Conservation (phyloP, 331 rosid genomes). For the Rosa hybrid region DNA sequence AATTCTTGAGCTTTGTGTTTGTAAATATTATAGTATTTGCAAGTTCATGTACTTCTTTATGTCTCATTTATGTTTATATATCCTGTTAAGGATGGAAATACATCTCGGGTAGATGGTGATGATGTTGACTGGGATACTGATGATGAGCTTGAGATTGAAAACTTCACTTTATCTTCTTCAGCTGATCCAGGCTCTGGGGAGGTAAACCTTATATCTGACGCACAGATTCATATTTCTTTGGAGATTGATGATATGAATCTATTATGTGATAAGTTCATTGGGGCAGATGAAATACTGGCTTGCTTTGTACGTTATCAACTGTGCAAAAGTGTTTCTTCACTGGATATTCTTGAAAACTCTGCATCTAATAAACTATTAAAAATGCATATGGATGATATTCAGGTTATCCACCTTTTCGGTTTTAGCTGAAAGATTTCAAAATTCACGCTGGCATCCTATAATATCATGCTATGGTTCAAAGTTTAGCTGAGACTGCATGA, state of each 20-base stretch:
- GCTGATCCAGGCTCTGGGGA: conserved; percentile 43
- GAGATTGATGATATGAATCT: not conserved
- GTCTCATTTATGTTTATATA: not conserved
- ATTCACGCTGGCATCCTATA: too few species aligned
- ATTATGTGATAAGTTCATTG: not conserved
- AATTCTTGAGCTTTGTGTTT: not conserved
- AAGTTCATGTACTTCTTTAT: conserved; percentile 11
- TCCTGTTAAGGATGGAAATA: conserved; percentile 51
- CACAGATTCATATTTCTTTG: not conserved
- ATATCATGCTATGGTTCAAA: too few species aligned
- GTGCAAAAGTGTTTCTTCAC: too few species aligned
- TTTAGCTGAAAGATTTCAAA: too few species aligned
- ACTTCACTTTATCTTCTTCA: conserved; percentile 46
- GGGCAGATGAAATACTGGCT: not conserved
- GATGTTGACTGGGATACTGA: conserved; percentile 79
- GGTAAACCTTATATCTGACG: conserved; percentile 27
- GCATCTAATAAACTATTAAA: too few species aligned
- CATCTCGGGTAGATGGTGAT: conserved; percentile 54
- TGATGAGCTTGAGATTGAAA: conserved; percentile 82
- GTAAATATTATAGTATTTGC: not conserved
- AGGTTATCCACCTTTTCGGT: too few species aligned
- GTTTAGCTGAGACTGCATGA: too few species aligned
- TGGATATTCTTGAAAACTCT: too few species aligned
- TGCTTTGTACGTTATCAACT: too few species aligned
- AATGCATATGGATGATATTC: too few species aligned